These are phyloP conservation scores for Taphrina confusa DNA, from an alignment of 1,139 yeast species.

Conservation along the genomic window DNA sequence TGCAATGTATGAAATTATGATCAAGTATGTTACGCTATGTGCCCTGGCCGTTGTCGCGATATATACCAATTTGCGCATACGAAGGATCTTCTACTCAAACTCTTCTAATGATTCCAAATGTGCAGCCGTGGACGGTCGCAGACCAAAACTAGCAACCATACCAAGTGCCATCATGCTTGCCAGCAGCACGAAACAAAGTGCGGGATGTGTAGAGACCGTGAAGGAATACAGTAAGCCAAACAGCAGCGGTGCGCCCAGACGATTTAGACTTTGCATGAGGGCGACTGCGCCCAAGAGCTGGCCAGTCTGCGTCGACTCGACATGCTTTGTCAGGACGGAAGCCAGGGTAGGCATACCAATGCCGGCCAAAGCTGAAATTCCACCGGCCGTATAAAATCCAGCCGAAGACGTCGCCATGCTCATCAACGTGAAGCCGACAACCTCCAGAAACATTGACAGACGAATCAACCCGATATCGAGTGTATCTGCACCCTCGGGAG, in stretches of 20 bases:
- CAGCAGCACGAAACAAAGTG: constrained; percentile 43
- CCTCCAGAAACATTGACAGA: constrained; percentile 50
- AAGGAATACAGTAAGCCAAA: constrained; percentile 44
- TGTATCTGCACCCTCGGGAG: constrained; percentile 35
- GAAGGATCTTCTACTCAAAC: too few species aligned
- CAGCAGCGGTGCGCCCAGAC: constrained; percentile 44
- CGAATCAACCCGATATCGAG: constrained; percentile 47
- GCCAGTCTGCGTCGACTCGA: constrained; percentile 45
- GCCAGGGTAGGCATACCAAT: constrained; percentile 55
- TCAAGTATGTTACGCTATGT: too few species aligned
- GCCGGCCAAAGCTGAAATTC: constrained; percentile 56
- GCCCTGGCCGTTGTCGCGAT: too few species aligned
- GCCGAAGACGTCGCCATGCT: constrained; percentile 46
- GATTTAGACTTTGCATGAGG: constrained; percentile 43
- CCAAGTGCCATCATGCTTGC: constrained; percentile 18
- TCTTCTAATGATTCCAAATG: too few species aligned
- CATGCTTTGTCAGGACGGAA: constrained; percentile 56
- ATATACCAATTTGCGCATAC: too few species aligned
- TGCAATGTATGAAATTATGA: too few species aligned
- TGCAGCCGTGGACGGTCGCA: constrained; percentile 12
- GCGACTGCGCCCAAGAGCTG: constrained; percentile 47
- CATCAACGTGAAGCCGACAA: constrained; percentile 51
- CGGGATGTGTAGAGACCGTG: constrained; percentile 45
- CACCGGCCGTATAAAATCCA: constrained; percentile 44
- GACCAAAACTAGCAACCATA: constrained; percentile 10